phyloP scores from a whole-genome alignment of 2,329 filamentous ascomycete species.

The Penicillium sp. region DNA sequence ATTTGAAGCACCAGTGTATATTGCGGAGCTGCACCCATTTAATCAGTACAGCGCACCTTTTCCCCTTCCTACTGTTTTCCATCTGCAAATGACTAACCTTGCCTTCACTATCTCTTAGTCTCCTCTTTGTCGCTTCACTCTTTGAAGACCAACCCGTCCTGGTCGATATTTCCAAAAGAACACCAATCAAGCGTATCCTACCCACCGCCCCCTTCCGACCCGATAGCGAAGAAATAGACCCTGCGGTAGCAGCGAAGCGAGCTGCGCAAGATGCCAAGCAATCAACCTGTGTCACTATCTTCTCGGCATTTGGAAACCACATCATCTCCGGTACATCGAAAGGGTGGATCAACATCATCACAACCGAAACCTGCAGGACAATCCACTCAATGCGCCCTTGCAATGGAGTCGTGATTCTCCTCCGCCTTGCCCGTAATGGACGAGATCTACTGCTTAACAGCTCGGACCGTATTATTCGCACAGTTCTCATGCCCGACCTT shows the following conservation, averaged over 20 bases:
- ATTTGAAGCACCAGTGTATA: conserved; percentile 91
- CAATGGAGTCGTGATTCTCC: conserved; percentile 80
- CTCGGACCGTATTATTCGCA: conserved; percentile 91
- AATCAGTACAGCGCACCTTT: conserved; percentile 68
- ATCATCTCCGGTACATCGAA: conserved; percentile 93
- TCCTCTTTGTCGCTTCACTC: conserved; percentile 84
- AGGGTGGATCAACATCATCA: conserved; percentile 94
- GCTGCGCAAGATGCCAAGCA: conserved; percentile 91
- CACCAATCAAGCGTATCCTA: conserved; percentile 73
- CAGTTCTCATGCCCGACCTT: conserved; percentile 82
- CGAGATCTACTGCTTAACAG: conserved; percentile 88
- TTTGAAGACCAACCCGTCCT: conserved; percentile 92
- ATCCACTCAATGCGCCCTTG: conserved; percentile 90
- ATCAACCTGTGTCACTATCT: conserved; percentile 89
- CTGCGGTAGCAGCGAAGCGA: conserved; percentile 71
- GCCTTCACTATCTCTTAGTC: conserved; percentile 48
- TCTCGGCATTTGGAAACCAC: conserved; percentile 80
- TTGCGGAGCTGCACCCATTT: conserved; percentile 89
- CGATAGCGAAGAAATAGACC: conserved; percentile 65
- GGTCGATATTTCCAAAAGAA: conserved; percentile 72
- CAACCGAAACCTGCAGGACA: conserved; percentile 74
- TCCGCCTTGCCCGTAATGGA: conserved; percentile 81
- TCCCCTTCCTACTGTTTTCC: not conserved
- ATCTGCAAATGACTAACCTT: not conserved
- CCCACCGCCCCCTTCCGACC: conserved; percentile 79